Evolutionary conservation across 2,329 filamentous ascomycete genomes (phyloP), one percentile per base, ranked within the genome.

Genomic region (Colletotrichum magnum): DNA sequence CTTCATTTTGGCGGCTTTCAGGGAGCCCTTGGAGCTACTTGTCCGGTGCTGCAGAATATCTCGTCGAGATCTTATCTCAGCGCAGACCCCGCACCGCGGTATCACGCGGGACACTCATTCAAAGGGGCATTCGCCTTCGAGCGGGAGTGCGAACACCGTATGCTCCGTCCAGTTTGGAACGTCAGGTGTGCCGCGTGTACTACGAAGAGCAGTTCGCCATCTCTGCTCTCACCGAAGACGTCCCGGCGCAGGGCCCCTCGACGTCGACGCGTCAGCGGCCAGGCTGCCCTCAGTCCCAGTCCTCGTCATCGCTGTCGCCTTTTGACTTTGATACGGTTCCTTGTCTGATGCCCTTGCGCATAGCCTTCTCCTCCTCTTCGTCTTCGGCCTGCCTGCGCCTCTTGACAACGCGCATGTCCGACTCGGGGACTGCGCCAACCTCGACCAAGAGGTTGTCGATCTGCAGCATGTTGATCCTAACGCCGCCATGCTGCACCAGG

Each of bases 391-490:
- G 85, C 71, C 87, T 84, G 74, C 86, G 86, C 72, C 88, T 84
- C 81, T 90, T 90, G 36, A 88, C 84, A 43, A 98, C 85, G 63
- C 96, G 90, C 80, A 93, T 88, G 78, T 99, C 96, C 66, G 90
- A 92, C 58, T 91, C 86, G 61, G 90, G 88, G 16, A 98, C 84
- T 2, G 94, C 95, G 3, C 94, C 94, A 45, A 97, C 85, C 56
- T 94, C 92, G 2, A 98, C 88, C 45, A 99, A 83, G 48, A 98
- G 79, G 73, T 91, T 89, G 78, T 98, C 94, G 69, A 98, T 83
- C 77, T 97, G 91, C 81, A 88, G 82, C 84, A 94, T 86, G 73
- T 85, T 90, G 65, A 92, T 94, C 72, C 87, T 86, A 4, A 88
- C 86, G 4, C 96, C 96, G 10, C 90, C 90, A 53, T 98, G 81